Conservation (phyloP, 371 early-diverging fungal species). For the Dentiscutata heterogama region DNA sequence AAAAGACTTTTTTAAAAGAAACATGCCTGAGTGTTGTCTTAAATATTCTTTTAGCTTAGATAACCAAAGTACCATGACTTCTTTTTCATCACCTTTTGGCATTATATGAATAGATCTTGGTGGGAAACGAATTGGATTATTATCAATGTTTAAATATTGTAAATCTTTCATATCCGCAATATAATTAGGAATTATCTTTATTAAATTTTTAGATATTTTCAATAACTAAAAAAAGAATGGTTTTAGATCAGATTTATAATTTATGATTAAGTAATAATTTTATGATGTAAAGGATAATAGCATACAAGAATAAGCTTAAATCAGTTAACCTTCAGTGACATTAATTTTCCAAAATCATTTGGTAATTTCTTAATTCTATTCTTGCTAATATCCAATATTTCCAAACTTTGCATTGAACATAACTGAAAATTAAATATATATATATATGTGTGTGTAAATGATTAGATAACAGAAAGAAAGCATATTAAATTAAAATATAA, state of each 20-base stretch:
- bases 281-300: background rate
- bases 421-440: constrained; percentile 19
- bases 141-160: constrained; percentile 41
- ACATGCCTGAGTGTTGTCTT: constrained; percentile 15
- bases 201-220: constrained; percentile 37
- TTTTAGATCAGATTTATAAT: background rate
- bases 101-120: constrained; percentile 15
- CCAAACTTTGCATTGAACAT: constrained; percentile 44
- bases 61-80: constrained; percentile 26
- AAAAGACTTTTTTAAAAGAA: background rate
- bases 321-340: constrained; percentile 40
- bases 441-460: too few relatives aligned
- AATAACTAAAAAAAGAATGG: background rate
- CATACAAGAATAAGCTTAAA: too few relatives aligned
- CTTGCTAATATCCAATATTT: constrained; percentile 46
- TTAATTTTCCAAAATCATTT: constrained; percentile 35
- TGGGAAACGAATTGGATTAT: constrained; percentile 41
- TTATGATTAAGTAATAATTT: background rate
- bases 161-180: constrained; percentile 41
- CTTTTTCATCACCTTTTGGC: constrained; percentile 41
- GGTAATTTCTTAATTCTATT: constrained; percentile 45
- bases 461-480: background rate
- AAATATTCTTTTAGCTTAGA: constrained; percentile 37
- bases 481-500: background rate
- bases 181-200: constrained; percentile 31